A percentile compares a stretch with the other conserved stretches of the same genome.
These are phyloP conservation scores for Globisporangium cylindrosporum DNA, from an alignment of 352 stramenopile genomes.

Conservation along the genomic window DNA sequence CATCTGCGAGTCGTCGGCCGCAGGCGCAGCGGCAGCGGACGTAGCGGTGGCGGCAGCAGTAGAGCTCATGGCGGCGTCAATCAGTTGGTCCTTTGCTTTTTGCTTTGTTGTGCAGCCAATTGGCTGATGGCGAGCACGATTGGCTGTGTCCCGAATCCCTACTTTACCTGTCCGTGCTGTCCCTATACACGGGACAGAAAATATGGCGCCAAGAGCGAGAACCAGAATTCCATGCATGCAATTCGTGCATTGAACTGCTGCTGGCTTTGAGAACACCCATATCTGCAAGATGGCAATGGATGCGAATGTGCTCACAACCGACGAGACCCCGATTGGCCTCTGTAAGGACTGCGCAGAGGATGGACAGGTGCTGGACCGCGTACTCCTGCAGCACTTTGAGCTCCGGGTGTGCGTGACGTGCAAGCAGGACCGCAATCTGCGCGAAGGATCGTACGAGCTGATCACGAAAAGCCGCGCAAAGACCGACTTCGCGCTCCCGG, in stretches of 20 bases:
- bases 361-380: slow-evolving; percentile 41
- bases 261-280: background rate
- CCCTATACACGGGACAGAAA: background rate
- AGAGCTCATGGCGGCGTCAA: slow-evolving; percentile 13
- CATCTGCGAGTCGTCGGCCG: slow-evolving; percentile 25
- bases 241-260: background rate
- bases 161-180: background rate
- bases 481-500: slow-evolving; percentile 53
- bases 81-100: background rate
- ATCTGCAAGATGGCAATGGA: background rate
- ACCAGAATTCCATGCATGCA: background rate
- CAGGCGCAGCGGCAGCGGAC: slow-evolving; percentile 5
- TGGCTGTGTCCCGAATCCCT: slow-evolving; percentile 11
- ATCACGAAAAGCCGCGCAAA: slow-evolving; percentile 59
- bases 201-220: background rate
- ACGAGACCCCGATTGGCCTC: slow-evolving; percentile 28
- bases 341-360: slow-evolving; percentile 55
- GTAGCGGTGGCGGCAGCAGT: background rate
- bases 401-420: slow-evolving; percentile 58
- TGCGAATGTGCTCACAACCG: background rate
- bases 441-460: slow-evolving; percentile 53
- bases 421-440: slow-evolving; percentile 56
- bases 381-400: slow-evolving; percentile 51
- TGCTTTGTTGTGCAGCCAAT: background rate
- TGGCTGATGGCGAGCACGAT: slow-evolving; percentile 11